A percentile compares a stretch with the other conserved stretches of the same genome.
phyloP scores from a whole-genome alignment of 306 rosid species.

The Vigna mungo region DNA sequence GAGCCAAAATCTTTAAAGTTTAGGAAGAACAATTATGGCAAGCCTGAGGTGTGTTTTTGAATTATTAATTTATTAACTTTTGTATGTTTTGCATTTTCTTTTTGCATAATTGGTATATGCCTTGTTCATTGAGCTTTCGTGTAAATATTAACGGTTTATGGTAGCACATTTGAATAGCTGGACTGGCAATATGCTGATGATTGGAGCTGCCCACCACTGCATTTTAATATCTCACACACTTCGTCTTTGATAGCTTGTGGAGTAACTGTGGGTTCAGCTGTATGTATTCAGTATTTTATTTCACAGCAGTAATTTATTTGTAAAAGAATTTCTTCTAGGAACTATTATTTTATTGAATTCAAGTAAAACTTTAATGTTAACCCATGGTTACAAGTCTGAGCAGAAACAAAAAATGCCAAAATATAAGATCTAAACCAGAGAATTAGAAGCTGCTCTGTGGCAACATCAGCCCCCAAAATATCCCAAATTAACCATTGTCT shows the following conservation, averaged over 20 bases:
- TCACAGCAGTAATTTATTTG: neutral
- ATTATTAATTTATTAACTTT: slow-evolving; percentile 19
- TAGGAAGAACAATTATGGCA: slow-evolving; percentile 77
- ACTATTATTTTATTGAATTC: no score
- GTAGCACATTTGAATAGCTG: slow-evolving; percentile 58
- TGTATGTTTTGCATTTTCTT: slow-evolving; percentile 19
- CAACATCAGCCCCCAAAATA: no score
- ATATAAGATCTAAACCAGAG: no score
- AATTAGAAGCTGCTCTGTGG: no score
- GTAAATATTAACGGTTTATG: slow-evolving; percentile 33
- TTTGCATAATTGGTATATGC: slow-evolving; percentile 22
- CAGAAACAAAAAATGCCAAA: no score
- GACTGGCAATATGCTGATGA: slow-evolving; percentile 65
- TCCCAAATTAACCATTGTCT: no score
- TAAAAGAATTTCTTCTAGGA: neutral
- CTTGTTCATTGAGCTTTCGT: neutral
- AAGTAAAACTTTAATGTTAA: no score
- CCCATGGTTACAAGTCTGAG: no score
- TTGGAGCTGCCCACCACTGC: slow-evolving; percentile 73
- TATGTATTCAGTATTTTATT: slow-evolving; percentile 56
- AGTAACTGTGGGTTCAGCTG: slow-evolving; percentile 68
- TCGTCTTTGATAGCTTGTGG: slow-evolving; percentile 93
- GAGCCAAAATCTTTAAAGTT: slow-evolving; percentile 75
- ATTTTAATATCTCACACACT: slow-evolving; percentile 91
- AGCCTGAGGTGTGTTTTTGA: slow-evolving; percentile 78